phyloP scores from a whole-genome alignment of 768 basidiomycete species.

The Chalciporus sphaerocephalus region DNA sequence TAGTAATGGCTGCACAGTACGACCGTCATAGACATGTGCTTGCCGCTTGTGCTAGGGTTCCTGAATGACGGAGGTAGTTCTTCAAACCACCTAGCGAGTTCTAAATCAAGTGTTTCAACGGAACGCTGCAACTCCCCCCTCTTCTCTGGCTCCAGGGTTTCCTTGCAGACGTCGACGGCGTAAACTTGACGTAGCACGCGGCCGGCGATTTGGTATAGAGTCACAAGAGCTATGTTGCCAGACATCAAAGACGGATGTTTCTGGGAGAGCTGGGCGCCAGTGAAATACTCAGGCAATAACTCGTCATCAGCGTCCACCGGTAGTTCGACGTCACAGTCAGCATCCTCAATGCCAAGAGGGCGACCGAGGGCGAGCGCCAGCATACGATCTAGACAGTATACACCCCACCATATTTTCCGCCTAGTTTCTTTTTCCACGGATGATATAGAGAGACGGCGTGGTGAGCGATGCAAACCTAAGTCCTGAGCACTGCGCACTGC shows the following conservation, averaged over 20 bases:
- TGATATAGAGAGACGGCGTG: constrained; percentile 63
- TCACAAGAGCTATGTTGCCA: constrained; percentile 70
- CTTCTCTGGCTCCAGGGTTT: constrained; percentile 67
- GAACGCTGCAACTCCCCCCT: constrained; percentile 70
- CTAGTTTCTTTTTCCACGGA: constrained; percentile 85
- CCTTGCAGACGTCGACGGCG: constrained; percentile 72
- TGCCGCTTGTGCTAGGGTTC: constrained; percentile 64
- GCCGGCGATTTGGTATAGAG: constrained; percentile 81
- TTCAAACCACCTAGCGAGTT: constrained; percentile 81
- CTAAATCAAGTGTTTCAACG: constrained; percentile 73
- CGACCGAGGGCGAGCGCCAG: constrained; percentile 86
- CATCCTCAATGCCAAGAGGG: constrained; percentile 83
- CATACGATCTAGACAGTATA: constrained; percentile 88
- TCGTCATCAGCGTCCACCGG: constrained; percentile 85
- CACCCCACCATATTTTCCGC: constrained; percentile 91
- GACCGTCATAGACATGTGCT: constrained; percentile 81
- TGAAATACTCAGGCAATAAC: constrained; percentile 64
- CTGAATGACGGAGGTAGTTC: constrained; percentile 72
- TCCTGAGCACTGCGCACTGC: constrained; percentile 88
- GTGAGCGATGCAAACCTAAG: constrained; percentile 86
- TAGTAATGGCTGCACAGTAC: constrained; percentile 88
- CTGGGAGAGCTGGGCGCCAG: constrained; percentile 53
- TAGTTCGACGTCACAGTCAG: constrained; percentile 85
- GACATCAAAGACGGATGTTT: constrained; percentile 70
- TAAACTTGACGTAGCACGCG: constrained; percentile 80